Conservation (phyloP, 192 early-diverging fungal genomes). For the Coemansia sp. region DNA sequence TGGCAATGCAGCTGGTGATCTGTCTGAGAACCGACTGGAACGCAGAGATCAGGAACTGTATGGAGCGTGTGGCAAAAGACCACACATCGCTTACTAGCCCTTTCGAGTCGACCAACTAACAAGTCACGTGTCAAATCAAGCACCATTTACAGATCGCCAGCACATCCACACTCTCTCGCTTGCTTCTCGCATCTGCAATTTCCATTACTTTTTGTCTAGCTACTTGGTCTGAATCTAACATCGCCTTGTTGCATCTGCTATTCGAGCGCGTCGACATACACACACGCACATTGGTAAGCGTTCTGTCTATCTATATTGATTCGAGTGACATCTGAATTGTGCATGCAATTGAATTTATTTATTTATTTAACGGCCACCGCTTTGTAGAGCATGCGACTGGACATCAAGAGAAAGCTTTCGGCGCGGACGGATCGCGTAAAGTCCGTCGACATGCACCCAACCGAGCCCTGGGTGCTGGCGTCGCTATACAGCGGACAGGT, state of each 20-base stretch:
- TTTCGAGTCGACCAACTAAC: neutral
- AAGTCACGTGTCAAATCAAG: neutral
- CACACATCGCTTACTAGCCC: constrained; percentile 3
- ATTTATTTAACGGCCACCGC: neutral
- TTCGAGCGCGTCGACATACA: neutral
- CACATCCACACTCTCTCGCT: neutral
- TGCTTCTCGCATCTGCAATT: constrained; percentile 7
- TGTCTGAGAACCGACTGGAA: constrained; percentile 29
- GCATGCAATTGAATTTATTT: neutral
- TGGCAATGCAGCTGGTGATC: constrained; percentile 35
- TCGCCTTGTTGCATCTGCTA: neutral
- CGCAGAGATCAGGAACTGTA: constrained; percentile 36
- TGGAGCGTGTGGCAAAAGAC: constrained; percentile 37
- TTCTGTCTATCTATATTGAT: neutral
- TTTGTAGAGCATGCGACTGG: constrained; percentile 55
- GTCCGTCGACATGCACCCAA: constrained; percentile 96
- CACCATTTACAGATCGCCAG: neutral
- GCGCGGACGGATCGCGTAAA: constrained; percentile 90
- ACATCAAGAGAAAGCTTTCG: constrained; percentile 60
- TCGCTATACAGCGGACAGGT: constrained; percentile 94
- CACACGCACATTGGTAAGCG: constrained; percentile 1
- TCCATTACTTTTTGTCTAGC: neutral
- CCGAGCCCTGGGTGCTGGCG: constrained; percentile 97
- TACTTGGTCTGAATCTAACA: neutral
- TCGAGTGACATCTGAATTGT: neutral